Evolutionary conservation across 257 asterid species (phyloP).

Genomic region (Forsythia suspensa): DNA sequence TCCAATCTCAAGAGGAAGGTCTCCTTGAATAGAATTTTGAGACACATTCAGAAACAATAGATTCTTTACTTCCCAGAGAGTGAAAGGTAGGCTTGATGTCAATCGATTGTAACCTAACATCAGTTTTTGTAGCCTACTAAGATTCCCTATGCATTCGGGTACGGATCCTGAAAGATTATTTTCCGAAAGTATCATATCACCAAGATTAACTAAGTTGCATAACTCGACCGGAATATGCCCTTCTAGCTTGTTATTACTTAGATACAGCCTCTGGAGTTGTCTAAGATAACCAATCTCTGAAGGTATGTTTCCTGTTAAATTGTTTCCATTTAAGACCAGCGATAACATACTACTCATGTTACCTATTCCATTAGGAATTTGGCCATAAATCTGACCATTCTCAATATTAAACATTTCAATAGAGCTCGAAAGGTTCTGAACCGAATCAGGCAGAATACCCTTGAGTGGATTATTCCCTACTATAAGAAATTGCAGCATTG

Average conservation of each 20-base stretch:
- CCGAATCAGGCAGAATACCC: constrained; percentile 34
- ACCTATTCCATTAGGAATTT: constrained; percentile 37
- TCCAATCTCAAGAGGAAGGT: constrained; percentile 33
- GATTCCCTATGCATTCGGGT: constrained; percentile 37
- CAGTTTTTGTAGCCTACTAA: constrained; percentile 26
- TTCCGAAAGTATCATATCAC: constrained; percentile 23
- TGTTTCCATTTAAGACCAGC: constrained; percentile 28
- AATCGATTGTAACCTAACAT: constrained; percentile 33
- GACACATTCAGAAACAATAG: constrained; percentile 33
- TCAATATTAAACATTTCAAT: constrained; percentile 32
- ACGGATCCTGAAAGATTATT: constrained; percentile 34
- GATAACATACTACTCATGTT: constrained; percentile 38
- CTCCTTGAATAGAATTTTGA: constrained; percentile 35
- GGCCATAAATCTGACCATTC: constrained; percentile 27
- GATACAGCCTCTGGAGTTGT: constrained; percentile 27
- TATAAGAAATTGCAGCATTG: constrained; percentile 25
- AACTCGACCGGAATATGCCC: constrained; percentile 32
- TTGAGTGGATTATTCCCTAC: constrained; percentile 27
- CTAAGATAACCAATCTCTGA: constrained; percentile 28
- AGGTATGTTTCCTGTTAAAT: constrained; percentile 34
- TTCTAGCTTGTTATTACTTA: constrained; percentile 27
- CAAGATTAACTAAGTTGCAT: constrained; percentile 30
- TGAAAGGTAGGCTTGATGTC: constrained; percentile 34
- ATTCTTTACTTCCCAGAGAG: constrained; percentile 34
- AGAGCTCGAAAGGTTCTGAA: constrained; percentile 33